phyloP scores from a whole-genome alignment of 2,329 filamentous ascomycete species.

The Diplodia intermedia region DNA sequence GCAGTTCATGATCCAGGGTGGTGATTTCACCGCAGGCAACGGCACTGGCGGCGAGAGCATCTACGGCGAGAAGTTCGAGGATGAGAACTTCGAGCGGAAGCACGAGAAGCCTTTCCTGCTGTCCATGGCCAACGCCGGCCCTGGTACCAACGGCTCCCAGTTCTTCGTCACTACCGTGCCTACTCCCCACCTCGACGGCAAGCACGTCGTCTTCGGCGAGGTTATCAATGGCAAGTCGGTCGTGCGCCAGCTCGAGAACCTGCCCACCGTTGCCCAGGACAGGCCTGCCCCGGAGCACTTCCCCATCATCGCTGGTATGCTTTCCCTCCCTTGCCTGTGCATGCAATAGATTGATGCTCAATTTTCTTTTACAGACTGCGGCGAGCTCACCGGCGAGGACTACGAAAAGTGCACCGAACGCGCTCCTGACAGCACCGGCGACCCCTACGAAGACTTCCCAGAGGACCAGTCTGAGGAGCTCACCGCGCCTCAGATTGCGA shows the following conservation, averaged over 20 bases:
- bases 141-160: slow-evolving; percentile 93
- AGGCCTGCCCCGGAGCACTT: slow-evolving; percentile 70
- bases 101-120: slow-evolving; percentile 93
- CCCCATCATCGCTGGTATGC: slow-evolving; percentile 67
- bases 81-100: slow-evolving; percentile 93
- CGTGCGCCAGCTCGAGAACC: slow-evolving; percentile 87
- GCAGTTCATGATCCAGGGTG: slow-evolving; percentile 98
- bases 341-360: slow-evolving; percentile 12
- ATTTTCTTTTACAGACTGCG: slow-evolving; percentile 68
- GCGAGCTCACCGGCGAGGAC: slow-evolving; percentile 77
- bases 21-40: slow-evolving; percentile 94
- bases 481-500: slow-evolving; percentile 71
- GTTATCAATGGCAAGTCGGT: slow-evolving; percentile 92
- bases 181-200: slow-evolving; percentile 93
- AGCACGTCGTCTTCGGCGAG: slow-evolving; percentile 97
- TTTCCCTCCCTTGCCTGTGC: neutral
- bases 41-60: slow-evolving; percentile 97
- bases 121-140: slow-evolving; percentile 97
- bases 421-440: slow-evolving; percentile 79
- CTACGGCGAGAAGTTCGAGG: slow-evolving; percentile 95
- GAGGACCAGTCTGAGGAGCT: slow-evolving; percentile 78
- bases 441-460: slow-evolving; percentile 94
- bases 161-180: slow-evolving; percentile 97
- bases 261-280: slow-evolving; percentile 75
- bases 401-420: slow-evolving; percentile 72